phyloP scores from a whole-genome alignment of 352 stramenopile species.

The Globisporangium ultimum region DNA sequence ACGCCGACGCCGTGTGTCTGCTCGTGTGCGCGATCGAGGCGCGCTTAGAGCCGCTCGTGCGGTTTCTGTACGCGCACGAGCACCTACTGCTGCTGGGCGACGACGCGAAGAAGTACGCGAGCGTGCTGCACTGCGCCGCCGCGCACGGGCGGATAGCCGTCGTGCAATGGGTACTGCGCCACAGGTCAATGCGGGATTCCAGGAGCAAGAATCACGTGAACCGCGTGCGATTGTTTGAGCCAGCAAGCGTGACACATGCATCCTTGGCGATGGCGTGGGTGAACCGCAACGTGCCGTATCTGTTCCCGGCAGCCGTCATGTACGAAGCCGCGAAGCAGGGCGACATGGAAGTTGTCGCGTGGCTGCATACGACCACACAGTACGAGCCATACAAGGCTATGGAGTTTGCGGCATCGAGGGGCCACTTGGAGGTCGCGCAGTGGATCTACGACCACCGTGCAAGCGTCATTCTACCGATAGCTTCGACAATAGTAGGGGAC shows the following conservation, averaged over 20 bases:
- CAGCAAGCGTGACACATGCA: too few relatives aligned
- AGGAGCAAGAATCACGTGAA: not conserved
- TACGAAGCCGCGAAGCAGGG: conserved; percentile 38
- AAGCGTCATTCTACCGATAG: not conserved
- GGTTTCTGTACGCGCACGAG: conserved; percentile 24
- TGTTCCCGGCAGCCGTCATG: conserved; percentile 34
- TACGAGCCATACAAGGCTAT: conserved; percentile 39
- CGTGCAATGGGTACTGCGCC: conserved; percentile 31
- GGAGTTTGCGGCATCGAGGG: conserved; percentile 30
- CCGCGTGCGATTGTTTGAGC: too few relatives aligned
- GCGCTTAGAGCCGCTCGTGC: conserved; percentile 20
- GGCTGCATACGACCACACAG: conserved; percentile 27
- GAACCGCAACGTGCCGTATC: conserved; percentile 26
- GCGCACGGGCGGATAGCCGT: conserved; percentile 24
- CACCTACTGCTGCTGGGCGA: conserved; percentile 27
- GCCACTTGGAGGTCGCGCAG: conserved; percentile 30
- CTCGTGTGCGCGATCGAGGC: conserved; percentile 31
- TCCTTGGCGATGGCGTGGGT: conserved; percentile 22
- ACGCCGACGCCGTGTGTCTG: conserved; percentile 26
- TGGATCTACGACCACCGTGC: conserved; percentile 27
- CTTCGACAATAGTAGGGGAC: conserved; percentile 4
- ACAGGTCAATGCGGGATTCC: conserved; percentile 15
- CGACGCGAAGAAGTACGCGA: conserved; percentile 31
- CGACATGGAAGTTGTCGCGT: conserved; percentile 29
- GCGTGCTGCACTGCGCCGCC: conserved; percentile 32